A percentile compares a stretch with the other conserved stretches of the same genome.
Evolutionary conservation across 257 asterid genomes (phyloP).

Genomic region (Salvia rosmarinus): DNA sequence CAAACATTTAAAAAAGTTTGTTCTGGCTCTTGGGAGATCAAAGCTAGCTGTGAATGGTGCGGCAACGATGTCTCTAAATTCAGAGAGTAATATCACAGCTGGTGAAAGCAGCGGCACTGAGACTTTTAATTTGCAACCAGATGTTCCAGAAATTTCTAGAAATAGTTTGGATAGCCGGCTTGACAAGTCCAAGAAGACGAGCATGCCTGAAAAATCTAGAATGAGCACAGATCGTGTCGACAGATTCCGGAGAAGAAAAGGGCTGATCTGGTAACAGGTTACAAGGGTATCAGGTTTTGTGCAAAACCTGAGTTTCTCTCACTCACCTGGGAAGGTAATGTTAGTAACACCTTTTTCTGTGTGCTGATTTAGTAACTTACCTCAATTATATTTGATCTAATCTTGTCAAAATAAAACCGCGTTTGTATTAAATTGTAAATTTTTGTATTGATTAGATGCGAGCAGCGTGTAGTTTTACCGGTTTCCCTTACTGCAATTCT

Average conservation of each 20-base stretch:
- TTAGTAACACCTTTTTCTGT: slow-evolving; percentile 29
- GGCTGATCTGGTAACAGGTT: slow-evolving; percentile 70
- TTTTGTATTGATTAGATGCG: slow-evolving; percentile 43
- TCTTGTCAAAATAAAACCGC: slow-evolving; percentile 37
- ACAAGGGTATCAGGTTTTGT: slow-evolving; percentile 14
- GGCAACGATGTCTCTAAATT: slow-evolving; percentile 43
- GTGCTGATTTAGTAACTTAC: slow-evolving; percentile 42
- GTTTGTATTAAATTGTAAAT: slow-evolving; percentile 45
- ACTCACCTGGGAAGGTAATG: slow-evolving; percentile 39
- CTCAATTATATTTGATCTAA: slow-evolving; percentile 40
- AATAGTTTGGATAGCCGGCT: slow-evolving; percentile 95
- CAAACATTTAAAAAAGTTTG: slow-evolving; percentile 82
- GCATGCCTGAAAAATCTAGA: slow-evolving; percentile 79
- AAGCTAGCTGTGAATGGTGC: slow-evolving; percentile 60
- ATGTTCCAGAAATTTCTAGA: slow-evolving; percentile 77
- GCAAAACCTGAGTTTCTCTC: slow-evolving; percentile 34
- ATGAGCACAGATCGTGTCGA: slow-evolving; percentile 91
- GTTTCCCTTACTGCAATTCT: slow-evolving; percentile 20
- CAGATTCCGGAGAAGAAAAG: slow-evolving; percentile 81
- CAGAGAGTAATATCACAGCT: slow-evolving; percentile 51
- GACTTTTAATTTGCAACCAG: slow-evolving; percentile 57
- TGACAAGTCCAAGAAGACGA: slow-evolving; percentile 84
- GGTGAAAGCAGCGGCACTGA: slow-evolving; percentile 55
- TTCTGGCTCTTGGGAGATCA: slow-evolving; percentile 70
- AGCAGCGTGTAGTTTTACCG: slow-evolving; percentile 39